Evolutionary conservation across 2,329 filamentous ascomycete species (phyloP).

Genomic region (Fusarium fujikuroi): DNA sequence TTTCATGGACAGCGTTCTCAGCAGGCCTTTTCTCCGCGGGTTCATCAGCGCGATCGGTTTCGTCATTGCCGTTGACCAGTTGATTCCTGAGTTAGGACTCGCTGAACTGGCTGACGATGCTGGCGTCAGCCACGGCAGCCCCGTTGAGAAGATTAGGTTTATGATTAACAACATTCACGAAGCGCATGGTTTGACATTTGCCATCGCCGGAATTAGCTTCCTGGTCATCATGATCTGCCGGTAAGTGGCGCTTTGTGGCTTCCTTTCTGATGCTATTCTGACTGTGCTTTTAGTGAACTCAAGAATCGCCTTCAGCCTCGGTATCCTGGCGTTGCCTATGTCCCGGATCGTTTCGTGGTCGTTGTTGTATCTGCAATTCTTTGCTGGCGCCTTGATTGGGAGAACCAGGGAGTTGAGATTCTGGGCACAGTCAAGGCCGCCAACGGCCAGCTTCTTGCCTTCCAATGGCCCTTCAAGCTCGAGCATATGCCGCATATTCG

Average conservation of each 20-base stretch:
- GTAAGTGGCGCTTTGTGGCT: constrained; percentile 57
- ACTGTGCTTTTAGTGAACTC: constrained; percentile 67
- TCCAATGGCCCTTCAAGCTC: constrained; percentile 85
- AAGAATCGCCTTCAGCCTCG: constrained; percentile 84
- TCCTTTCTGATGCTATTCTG: not conserved
- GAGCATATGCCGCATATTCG: constrained; percentile 84
- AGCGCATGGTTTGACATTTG: constrained; percentile 78
- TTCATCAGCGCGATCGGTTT: constrained; percentile 98
- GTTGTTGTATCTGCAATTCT: constrained; percentile 87
- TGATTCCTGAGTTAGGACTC: constrained; percentile 90
- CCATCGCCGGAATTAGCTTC: constrained; percentile 83
- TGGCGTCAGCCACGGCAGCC: constrained; percentile 84
- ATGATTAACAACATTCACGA: constrained; percentile 73
- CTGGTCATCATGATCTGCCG: constrained; percentile 89
- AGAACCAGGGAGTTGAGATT: constrained; percentile 81
- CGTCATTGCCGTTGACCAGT: constrained; percentile 94
- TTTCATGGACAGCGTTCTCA: constrained; percentile 94
- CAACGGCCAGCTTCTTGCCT: constrained; percentile 77
- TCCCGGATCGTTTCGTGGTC: constrained; percentile 91
- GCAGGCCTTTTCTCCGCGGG: constrained; percentile 88
- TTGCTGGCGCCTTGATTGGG: constrained; percentile 81
- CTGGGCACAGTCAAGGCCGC: constrained; percentile 83
- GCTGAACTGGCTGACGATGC: constrained; percentile 69
- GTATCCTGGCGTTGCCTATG: constrained; percentile 83
- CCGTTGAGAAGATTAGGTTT: constrained; percentile 86